phyloP scores from a whole-genome alignment of 2,329 filamentous ascomycete species.

The Acrocalymma vagum region DNA sequence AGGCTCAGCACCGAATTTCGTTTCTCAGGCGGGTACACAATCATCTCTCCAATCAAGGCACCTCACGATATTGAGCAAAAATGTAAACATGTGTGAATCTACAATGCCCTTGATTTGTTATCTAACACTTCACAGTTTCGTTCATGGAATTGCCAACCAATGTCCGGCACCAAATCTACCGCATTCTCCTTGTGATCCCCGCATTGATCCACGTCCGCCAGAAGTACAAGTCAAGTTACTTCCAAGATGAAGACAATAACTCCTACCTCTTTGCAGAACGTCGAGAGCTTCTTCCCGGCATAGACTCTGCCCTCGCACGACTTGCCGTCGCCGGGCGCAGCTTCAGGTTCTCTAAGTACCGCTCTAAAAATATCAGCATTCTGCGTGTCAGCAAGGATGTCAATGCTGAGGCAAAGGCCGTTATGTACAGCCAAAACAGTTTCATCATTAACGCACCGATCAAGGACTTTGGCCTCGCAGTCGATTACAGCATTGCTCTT shows the following conservation, averaged over 20 bases:
- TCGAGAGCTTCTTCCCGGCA: slow-evolving; percentile 31
- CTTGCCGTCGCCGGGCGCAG: slow-evolving; percentile 21
- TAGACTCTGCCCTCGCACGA: slow-evolving; percentile 28
- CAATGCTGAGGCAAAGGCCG: slow-evolving; percentile 49
- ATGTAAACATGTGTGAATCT: not conserved
- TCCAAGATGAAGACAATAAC: slow-evolving; percentile 17
- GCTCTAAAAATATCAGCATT: slow-evolving; percentile 31
- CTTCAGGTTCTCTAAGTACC: slow-evolving; percentile 21
- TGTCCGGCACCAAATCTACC: slow-evolving; percentile 30
- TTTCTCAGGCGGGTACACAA: slow-evolving; percentile 11
- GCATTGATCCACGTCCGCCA: slow-evolving; percentile 36
- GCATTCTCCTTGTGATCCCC: slow-evolving; percentile 29
- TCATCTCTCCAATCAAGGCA: not conserved
- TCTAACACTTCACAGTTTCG: too few relatives aligned
- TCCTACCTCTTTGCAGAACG: slow-evolving; percentile 25
- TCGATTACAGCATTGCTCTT: slow-evolving; percentile 29
- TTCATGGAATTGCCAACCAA: slow-evolving; percentile 32
- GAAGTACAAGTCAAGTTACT: slow-evolving; percentile 29
- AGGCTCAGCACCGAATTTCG: slow-evolving; percentile 11
- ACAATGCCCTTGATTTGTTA: too few relatives aligned
- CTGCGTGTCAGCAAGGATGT: slow-evolving; percentile 48
- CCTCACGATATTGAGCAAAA: not conserved
- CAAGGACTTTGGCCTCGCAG: slow-evolving; percentile 24
- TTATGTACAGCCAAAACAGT: slow-evolving; percentile 51
- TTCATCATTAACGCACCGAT: slow-evolving; percentile 40